phyloP scores from a whole-genome alignment of 371 early-diverging fungal genomes.

The Haplosporangium sp. region DNA sequence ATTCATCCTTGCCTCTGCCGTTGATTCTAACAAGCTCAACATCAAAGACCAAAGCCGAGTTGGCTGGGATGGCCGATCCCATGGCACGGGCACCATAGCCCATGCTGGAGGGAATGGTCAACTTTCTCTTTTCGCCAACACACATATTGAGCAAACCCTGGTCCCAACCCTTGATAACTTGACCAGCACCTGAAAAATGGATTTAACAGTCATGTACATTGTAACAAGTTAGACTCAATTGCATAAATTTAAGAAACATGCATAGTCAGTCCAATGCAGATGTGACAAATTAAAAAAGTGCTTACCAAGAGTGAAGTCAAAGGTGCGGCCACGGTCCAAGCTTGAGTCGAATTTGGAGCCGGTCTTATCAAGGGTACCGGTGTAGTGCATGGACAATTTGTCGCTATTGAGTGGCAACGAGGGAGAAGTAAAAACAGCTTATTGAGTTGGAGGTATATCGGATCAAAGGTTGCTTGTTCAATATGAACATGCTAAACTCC shows the following conservation, averaged over 20 bases:
- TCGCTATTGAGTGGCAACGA: constrained; percentile 59
- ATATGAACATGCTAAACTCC: not conserved
- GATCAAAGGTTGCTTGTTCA: not conserved
- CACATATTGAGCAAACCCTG: constrained; percentile 88
- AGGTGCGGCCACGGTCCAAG: constrained; percentile 74
- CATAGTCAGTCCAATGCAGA: not conserved
- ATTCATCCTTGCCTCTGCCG: constrained; percentile 58
- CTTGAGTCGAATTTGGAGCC: constrained; percentile 86
- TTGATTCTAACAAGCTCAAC: constrained; percentile 73
- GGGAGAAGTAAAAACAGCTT: not conserved
- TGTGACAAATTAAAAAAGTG: not conserved
- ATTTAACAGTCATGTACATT: no score
- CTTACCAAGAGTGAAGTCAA: constrained; percentile 79
- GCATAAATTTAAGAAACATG: not conserved
- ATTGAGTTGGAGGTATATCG: not conserved
- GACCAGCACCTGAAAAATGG: constrained; percentile 54
- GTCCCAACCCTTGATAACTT: constrained; percentile 84
- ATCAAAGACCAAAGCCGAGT: constrained; percentile 74
- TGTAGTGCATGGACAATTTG: constrained; percentile 84
- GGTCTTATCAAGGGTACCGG: constrained; percentile 76
- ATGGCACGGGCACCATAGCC: constrained; percentile 74
- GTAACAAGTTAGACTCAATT: not conserved
- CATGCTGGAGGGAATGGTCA: constrained; percentile 82
- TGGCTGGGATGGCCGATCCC: constrained; percentile 67
- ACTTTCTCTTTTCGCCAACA: constrained; percentile 84